A percentile compares a stretch with the other conserved stretches of the same genome.
These are phyloP conservation scores for Hygrophorus russula DNA, from an alignment of 768 basidiomycete species.

Conservation along the genomic window DNA sequence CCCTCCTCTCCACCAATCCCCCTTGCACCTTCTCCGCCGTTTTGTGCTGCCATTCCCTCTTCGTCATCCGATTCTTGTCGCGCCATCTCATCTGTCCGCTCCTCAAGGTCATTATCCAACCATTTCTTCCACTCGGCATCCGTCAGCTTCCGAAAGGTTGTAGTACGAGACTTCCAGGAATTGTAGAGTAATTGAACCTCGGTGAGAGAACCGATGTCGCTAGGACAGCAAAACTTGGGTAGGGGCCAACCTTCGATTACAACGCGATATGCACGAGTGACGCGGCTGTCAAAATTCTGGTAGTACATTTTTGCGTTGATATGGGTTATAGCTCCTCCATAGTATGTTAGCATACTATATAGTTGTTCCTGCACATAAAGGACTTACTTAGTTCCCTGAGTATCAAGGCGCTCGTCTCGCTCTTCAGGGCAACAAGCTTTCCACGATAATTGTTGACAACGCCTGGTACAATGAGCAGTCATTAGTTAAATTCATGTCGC, in stretches of 20 bases:
- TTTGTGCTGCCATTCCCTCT: no score
- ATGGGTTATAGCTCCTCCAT: neutral
- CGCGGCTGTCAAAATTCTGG: conserved; percentile 10
- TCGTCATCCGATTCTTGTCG: no score
- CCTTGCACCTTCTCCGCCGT: no score
- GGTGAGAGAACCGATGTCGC: conserved; percentile 5
- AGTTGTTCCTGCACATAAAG: neutral
- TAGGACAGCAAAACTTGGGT: conserved; percentile 8
- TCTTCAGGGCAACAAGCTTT: conserved; percentile 2
- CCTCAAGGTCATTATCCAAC: neutral
- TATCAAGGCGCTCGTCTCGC: neutral
- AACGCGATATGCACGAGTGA: conserved; percentile 11
- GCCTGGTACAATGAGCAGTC: neutral
- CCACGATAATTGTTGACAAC: conserved; percentile 1
- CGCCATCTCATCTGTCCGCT: neutral
- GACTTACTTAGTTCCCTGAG: conserved; percentile 3
- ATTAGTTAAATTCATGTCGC: neutral
- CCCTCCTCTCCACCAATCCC: no score
- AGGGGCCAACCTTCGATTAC: conserved; percentile 14
- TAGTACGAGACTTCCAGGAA: conserved; percentile 9
- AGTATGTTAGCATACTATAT: neutral
- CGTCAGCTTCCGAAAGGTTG: conserved; percentile 9
- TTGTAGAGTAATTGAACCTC: conserved; percentile 9
- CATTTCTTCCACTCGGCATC: conserved; percentile 8
- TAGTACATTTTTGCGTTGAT: conserved; percentile 10